Percentiles rank a stretch among this genome's conserved stretches.
phyloP scores from a whole-genome alignment of 2,329 filamentous ascomycete genomes.

The Diaporthe longicolla region DNA sequence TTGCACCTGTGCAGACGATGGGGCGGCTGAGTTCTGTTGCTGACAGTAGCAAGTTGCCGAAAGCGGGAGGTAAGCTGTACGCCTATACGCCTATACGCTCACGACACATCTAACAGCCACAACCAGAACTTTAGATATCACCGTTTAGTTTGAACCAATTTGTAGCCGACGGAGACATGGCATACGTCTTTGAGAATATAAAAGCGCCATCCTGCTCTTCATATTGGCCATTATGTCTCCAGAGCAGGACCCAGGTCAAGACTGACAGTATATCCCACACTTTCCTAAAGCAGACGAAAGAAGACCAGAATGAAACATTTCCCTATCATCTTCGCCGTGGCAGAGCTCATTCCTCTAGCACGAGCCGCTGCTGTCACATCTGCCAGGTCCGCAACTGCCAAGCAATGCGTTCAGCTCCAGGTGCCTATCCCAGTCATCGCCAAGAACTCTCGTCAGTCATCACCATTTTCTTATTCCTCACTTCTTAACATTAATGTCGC shows the following conservation, averaged over 20 bases:
- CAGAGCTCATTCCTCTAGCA: not conserved
- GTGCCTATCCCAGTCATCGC: constrained; percentile 41
- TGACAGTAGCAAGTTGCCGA: not conserved
- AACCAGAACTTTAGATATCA: constrained; percentile 11
- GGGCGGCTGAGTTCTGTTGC: not conserved
- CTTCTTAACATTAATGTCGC: not conserved
- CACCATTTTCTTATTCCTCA: not conserved
- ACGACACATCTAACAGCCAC: not conserved
- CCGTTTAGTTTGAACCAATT: not conserved
- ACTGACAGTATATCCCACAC: constrained; percentile 3
- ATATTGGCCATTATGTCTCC: constrained; percentile 2
- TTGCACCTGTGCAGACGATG: constrained; percentile 4
- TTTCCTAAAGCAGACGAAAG: not conserved
- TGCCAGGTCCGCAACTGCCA: constrained; percentile 11
- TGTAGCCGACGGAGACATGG: not conserved
- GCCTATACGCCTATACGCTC: constrained; percentile 8
- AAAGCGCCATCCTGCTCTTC: constrained; percentile 5
- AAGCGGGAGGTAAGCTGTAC: constrained; percentile 1
- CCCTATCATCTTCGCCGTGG: not conserved
- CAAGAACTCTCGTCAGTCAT: constrained; percentile 29
- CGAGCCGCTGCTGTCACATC: constrained; percentile 13
- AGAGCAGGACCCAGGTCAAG: constrained; percentile 8
- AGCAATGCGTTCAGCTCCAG: constrained; percentile 40
- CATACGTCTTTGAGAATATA: constrained; percentile 1
- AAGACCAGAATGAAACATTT: constrained; percentile 2